Evolutionary conservation across 768 basidiomycete species (phyloP).

Genomic region (button mushroom (Agaricus bisporus)): DNA sequence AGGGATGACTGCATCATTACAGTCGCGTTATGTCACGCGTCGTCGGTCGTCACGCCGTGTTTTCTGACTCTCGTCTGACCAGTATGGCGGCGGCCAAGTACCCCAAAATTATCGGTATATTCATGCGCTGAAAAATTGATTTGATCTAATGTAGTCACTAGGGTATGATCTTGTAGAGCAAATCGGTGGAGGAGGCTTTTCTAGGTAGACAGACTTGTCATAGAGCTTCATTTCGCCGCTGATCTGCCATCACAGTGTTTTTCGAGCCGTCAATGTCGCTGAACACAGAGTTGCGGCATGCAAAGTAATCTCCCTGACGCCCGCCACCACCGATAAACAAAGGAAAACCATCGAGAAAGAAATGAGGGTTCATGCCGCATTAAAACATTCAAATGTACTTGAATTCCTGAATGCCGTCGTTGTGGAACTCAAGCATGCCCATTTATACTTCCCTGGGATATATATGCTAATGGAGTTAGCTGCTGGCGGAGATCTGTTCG

Average conservation of each 20-base stretch:
- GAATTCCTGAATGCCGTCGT: conserved; percentile 77
- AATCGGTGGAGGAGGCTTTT: conserved; percentile 16
- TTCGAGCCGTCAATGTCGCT: conserved; percentile 66
- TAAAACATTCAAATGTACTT: conserved; percentile 78
- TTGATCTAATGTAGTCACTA: neutral
- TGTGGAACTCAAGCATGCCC: conserved; percentile 56
- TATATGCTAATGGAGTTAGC: conserved; percentile 95
- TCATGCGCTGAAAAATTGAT: neutral
- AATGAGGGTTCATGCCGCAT: conserved; percentile 77
- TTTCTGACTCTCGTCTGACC: neutral
- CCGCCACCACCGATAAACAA: conserved; percentile 56
- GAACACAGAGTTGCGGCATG: conserved; percentile 76
- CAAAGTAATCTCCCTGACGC: conserved; percentile 69
- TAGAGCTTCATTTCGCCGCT: neutral
- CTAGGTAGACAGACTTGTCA: conserved; percentile 4
- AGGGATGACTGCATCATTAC: neutral
- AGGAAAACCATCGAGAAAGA: conserved; percentile 87
- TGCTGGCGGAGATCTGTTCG: conserved; percentile 92
- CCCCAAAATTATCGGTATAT: conserved; percentile 8
- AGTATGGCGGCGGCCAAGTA: conserved; percentile 3
- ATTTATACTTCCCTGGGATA: conserved; percentile 67
- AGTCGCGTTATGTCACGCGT: neutral
- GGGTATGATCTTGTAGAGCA: conserved; percentile 9
- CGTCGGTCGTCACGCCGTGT: neutral
- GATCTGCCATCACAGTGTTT: conserved; percentile 53